phyloP scores from a whole-genome alignment of 1,139 yeast genomes.

The Scheffersomyces segobiensis region DNA sequence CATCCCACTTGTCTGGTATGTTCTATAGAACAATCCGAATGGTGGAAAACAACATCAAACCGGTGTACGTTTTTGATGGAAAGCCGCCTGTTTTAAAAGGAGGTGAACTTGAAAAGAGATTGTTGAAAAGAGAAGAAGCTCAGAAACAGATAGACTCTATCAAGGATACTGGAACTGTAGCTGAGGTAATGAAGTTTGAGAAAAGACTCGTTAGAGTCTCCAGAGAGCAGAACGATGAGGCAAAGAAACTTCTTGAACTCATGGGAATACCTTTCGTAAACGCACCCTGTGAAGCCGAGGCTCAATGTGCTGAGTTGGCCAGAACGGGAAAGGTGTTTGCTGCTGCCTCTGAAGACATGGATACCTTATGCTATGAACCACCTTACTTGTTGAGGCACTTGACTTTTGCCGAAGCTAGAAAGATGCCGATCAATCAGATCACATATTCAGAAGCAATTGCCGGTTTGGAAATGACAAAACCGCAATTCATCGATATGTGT shows the following conservation, averaged over 20 bases:
- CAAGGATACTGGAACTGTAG: slow-evolving; percentile 79
- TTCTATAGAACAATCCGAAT: slow-evolving; percentile 88
- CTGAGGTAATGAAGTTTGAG: slow-evolving; percentile 74
- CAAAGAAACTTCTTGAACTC: slow-evolving; percentile 68
- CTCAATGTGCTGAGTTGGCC: slow-evolving; percentile 95
- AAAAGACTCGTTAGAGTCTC: slow-evolving; percentile 88
- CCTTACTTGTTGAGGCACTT: slow-evolving; percentile 82
- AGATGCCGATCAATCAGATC: slow-evolving; percentile 88
- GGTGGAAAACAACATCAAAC: slow-evolving; percentile 90
- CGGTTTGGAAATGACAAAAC: slow-evolving; percentile 70
- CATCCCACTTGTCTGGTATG: slow-evolving; percentile 94
- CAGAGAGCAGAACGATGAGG: slow-evolving; percentile 90
- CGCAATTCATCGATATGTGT: slow-evolving; percentile 86
- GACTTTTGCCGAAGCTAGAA: slow-evolving; percentile 91
- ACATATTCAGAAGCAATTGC: slow-evolving; percentile 67
- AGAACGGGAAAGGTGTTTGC: slow-evolving; percentile 88
- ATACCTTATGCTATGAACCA: slow-evolving; percentile 88
- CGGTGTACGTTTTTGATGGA: slow-evolving; percentile 95
- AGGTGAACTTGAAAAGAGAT: slow-evolving; percentile 87
- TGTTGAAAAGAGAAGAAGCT: slow-evolving; percentile 81
- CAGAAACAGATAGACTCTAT: slow-evolving; percentile 67
- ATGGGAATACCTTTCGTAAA: slow-evolving; percentile 96
- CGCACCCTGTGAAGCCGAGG: slow-evolving; percentile 99
- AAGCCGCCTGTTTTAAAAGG: slow-evolving; percentile 91
- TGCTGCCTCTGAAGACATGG: slow-evolving; percentile 99